These are phyloP conservation scores for Escovopsis sp. DNA, from an alignment of 2,329 filamentous ascomycete genomes.

Conservation along the genomic window DNA sequence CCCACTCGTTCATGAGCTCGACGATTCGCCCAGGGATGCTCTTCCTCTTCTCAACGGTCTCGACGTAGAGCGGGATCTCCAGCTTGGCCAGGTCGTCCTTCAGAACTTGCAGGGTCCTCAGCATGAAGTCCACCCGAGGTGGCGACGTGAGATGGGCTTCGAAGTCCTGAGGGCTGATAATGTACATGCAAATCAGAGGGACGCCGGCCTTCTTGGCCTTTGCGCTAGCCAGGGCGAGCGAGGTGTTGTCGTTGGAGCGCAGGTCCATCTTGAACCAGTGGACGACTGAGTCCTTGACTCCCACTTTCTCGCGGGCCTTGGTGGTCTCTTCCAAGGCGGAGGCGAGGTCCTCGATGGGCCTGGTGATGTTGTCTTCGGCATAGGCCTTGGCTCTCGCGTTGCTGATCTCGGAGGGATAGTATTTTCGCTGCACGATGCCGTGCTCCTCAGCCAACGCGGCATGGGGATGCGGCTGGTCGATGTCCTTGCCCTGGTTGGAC, in stretches of 20 bases:
- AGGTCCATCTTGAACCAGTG: slow-evolving; percentile 89
- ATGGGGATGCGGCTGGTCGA: slow-evolving; percentile 32
- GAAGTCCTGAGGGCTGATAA: slow-evolving; percentile 72
- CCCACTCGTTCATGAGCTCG: slow-evolving; percentile 56
- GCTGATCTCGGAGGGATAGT: slow-evolving; percentile 77
- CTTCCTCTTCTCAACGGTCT: slow-evolving; percentile 53
- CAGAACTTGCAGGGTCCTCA: slow-evolving; percentile 55
- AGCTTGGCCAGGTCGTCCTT: slow-evolving; percentile 51
- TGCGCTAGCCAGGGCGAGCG: slow-evolving; percentile 50
- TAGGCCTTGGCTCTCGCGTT: slow-evolving; percentile 66
- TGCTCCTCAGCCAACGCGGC: slow-evolving; percentile 33
- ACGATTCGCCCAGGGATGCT: slow-evolving; percentile 46
- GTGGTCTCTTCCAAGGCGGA: slow-evolving; percentile 47
- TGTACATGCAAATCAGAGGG: slow-evolving; percentile 62
- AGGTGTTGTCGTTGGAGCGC: slow-evolving; percentile 58
- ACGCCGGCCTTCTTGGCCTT: slow-evolving; percentile 51
- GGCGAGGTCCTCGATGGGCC: slow-evolving; percentile 57
- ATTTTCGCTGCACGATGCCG: slow-evolving; percentile 56
- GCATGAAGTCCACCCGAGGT: slow-evolving; percentile 62
- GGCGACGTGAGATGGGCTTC: slow-evolving; percentile 65
- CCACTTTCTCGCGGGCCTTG: slow-evolving; percentile 33
- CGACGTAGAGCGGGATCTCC: slow-evolving; percentile 65
- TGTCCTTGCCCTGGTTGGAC: slow-evolving; percentile 14
- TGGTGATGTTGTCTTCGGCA: slow-evolving; percentile 49
- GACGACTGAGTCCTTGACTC: slow-evolving; percentile 49